Evolutionary conservation across 352 stramenopile genomes (phyloP), one percentile per base, ranked within the genome.

Genomic region (Globisporangium abappressorium): DNA sequence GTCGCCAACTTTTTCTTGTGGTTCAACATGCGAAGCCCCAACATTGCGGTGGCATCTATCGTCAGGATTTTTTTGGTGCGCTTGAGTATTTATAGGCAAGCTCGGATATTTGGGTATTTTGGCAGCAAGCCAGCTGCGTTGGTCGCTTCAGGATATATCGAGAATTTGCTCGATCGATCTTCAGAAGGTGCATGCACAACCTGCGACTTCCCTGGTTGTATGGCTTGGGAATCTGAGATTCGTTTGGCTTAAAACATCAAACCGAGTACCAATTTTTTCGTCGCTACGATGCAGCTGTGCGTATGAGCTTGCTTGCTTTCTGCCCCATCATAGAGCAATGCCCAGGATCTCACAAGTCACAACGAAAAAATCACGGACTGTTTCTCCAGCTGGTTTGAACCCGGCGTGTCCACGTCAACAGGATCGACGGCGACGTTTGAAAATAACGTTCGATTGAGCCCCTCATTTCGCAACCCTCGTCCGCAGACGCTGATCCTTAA

Each of bases 331-430:
- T 46, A 46, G 38, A 46, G 38, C 36, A 18, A 18, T 43, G 36
- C 36, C 15, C 12, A 15, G 36, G 36, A 41, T 11, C 24, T 26
- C 24, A 26, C 24, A 26, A 26, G 24, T 26, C 24, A 26, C 24
- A 26, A 26, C 24, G 24, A 26, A 26, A 51, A 51, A 51, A 22
- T 51, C 43, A 51, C 43, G 43, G 15, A 51, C 43, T 8, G n/a
- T 22, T 51, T 51, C 43, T 51, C 43, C 43, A 22, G 43, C 43
- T 49, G 14, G 41, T n/a, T 49, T 49, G 41, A 49, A 18, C 22
- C 51, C 20, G 36, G 26, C 61, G 47, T 66, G 61, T 66, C 61
- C 61, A 66, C 61, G 61, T 66, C 61, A 66, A 59, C 61, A 60
- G n/a, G 3, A 28, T 28, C 24, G 22, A 58, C 34, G 1, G 11